A percentile compares a stretch with the other conserved stretches of the same genome.
These are phyloP conservation scores for Saccharomycopsis guyanensis DNA, from an alignment of 805 yeast genomes.

Conservation along the genomic window DNA sequence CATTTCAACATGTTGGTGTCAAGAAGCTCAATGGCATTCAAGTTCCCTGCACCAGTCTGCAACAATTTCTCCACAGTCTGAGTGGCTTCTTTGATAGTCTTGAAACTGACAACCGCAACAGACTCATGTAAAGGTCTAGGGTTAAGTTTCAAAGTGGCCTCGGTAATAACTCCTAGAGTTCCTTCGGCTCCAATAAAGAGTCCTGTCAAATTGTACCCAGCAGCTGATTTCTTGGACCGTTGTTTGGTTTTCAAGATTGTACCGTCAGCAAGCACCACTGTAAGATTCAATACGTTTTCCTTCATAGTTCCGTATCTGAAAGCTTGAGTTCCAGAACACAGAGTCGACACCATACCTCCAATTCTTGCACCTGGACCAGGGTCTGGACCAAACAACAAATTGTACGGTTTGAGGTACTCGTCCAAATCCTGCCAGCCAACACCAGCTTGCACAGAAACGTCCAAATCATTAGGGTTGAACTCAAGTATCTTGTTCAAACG, in stretches of 20 bases:
- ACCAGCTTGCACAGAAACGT: conserved; percentile 69
- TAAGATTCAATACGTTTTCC: conserved; percentile 59
- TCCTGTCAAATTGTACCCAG: conserved; percentile 75
- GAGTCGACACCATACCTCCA: conserved; percentile 72
- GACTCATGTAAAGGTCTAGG: conserved; percentile 58
- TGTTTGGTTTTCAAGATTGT: conserved; percentile 65
- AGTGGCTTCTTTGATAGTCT: conserved; percentile 63
- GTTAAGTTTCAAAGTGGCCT: conserved; percentile 63
- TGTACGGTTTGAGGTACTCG: conserved; percentile 40
- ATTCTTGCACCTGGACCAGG: conserved; percentile 77
- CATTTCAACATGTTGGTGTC: conserved; percentile 68
- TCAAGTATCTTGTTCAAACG: conserved; percentile 50
- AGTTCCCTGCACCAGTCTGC: conserved; percentile 42
- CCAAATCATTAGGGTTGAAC: conserved; percentile 58
- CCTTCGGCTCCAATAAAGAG: conserved; percentile 74
- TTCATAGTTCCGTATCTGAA: conserved; percentile 75
- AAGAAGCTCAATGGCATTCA: conserved; percentile 69
- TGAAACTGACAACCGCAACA: conserved; percentile 64
- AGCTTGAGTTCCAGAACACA: conserved; percentile 78
- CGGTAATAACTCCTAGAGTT: conserved; percentile 71
- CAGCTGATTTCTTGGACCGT: conserved; percentile 70
- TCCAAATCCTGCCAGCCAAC: conserved; percentile 71
- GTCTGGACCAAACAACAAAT: conserved; percentile 66
- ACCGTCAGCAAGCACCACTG: conserved; percentile 77
- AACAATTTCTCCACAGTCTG: conserved; percentile 56